Evolutionary conservation across 495 filamentous ascomycete genomes (phyloP), one percentile per base, ranked within the genome.

Genomic region (Melanomma pulvis-pyrius): DNA sequence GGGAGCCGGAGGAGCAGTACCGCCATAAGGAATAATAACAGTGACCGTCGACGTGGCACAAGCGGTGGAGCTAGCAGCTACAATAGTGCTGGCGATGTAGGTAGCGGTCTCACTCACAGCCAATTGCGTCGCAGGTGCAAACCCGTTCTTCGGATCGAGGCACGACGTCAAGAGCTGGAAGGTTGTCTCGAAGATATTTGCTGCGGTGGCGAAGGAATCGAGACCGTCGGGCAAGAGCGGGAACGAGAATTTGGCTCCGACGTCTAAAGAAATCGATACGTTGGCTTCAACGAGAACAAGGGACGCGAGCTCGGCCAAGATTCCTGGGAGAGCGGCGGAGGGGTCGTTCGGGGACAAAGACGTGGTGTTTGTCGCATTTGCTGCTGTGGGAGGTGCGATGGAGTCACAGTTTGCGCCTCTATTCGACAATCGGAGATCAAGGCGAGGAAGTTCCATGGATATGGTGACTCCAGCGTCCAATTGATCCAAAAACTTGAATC

Each of bases 401-500:
- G 34, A 7, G 30, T 50, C 63, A 29, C 65, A 61, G 21, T 62
- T 50, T n/a, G 32, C 22, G 22, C 47, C 55, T 7, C 15, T 26
- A 11, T 59, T 62, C 2, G 58, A 39, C 24, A 71, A 25, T 22
- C 26, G 39, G 24, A 56, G 59, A 15, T 56, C 22, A 22, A 71
- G 30, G 19, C 53, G 32, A 19, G 64, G 64, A 3, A 71, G 60
- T 30, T 71, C 64, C 47, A 71, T 55, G 48, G 36, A 34, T 4
- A 65, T 25, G 29, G 21, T 9, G n/a, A 68, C 59, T 15, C 52
- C 4, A 12, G 54, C 59, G 1, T 52, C 50, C n/a, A 71, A 9
- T 5, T 48, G 21, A n/a, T 65, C 60, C 5, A 48, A 3, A 55
- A 71, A 68, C 25, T 57, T 53, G 50, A 71, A 71, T 21, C 64